Conservation (phyloP, 805 yeast genomes). For the Sugiyamaella floridensis region DNA sequence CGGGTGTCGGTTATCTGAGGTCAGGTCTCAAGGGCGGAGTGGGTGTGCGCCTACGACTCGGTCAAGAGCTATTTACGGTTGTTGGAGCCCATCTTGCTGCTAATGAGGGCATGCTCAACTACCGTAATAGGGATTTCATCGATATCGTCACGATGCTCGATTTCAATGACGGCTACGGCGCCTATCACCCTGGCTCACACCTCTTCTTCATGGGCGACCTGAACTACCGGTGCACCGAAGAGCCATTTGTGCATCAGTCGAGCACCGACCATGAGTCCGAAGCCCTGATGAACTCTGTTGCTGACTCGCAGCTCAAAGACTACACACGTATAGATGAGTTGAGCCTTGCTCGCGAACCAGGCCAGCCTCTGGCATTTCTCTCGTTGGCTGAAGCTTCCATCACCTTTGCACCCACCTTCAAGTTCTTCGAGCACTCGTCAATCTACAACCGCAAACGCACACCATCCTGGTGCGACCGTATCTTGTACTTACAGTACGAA, state of each 20-base stretch:
- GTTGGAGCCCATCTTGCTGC: constrained; percentile 72
- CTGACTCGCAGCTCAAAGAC: neutral
- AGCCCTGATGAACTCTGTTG: neutral
- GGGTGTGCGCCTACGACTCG: constrained; percentile 45
- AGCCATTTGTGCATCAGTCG: constrained; percentile 15
- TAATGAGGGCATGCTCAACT: constrained; percentile 54
- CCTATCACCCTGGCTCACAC: constrained; percentile 49
- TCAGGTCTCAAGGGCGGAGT: constrained; percentile 73
- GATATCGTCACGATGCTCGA: constrained; percentile 47
- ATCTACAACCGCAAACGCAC: constrained; percentile 50
- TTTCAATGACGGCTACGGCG: constrained; percentile 51
- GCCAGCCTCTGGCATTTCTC: constrained; percentile 41
- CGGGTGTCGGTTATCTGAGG: constrained; percentile 43
- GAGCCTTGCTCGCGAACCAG: constrained; percentile 16
- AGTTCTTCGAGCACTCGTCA: constrained; percentile 44
- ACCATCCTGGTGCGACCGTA: constrained; percentile 91
- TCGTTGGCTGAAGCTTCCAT: constrained; percentile 66
- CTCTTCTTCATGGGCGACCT: constrained; percentile 78
- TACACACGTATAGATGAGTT: constrained; percentile 42
- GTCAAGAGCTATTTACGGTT: constrained; percentile 42
- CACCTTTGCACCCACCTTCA: constrained; percentile 73
- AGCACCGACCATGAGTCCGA: neutral
- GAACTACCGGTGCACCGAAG: constrained; percentile 57
- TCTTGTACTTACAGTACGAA: constrained; percentile 49
- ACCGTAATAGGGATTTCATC: constrained; percentile 49